Evolutionary conservation across 75 land plant species (phyloP).

Genomic region (Pinus tabuliformis): DNA sequence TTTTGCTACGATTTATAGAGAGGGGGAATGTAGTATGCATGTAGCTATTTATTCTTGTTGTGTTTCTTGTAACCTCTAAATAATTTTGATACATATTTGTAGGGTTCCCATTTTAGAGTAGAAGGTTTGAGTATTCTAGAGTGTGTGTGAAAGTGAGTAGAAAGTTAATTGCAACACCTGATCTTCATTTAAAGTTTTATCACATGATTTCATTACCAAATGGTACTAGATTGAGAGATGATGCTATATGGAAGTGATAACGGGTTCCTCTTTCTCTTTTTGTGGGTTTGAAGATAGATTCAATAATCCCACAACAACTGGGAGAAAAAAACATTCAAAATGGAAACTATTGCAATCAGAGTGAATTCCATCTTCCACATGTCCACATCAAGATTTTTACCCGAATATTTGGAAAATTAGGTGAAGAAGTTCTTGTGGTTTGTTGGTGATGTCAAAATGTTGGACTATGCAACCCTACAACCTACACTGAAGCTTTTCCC

Average conservation of each 20-base stretch:
- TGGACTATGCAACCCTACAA: constrained; percentile 32
- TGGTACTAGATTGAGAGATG: not conserved
- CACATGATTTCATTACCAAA: no score
- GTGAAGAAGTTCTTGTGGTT: constrained; percentile 12
- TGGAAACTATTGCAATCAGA: constrained; percentile 1
- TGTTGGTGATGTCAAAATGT: constrained; percentile 14
- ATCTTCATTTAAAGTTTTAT: no score
- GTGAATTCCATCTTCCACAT: constrained; percentile 10
- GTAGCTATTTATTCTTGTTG: no score
- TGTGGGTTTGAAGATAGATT: constrained; percentile 19
- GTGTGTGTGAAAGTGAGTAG: no score
- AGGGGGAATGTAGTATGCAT: no score
- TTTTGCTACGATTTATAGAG: no score
- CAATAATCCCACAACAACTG: not conserved
- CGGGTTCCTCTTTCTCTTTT: constrained; percentile 15
- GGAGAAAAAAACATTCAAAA: not conserved
- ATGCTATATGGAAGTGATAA: constrained; percentile 32
- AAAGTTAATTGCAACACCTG: no score
- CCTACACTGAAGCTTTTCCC: constrained; percentile 29
- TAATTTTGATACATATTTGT: no score
- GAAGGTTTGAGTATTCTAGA: no score
- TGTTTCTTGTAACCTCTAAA: no score
- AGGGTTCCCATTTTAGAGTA: no score
- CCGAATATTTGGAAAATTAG: constrained; percentile 20
- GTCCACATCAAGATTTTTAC: constrained; percentile 14